Evolutionary conservation across 2,329 filamentous ascomycete species (phyloP).

Genomic region (Didymella exigua): DNA sequence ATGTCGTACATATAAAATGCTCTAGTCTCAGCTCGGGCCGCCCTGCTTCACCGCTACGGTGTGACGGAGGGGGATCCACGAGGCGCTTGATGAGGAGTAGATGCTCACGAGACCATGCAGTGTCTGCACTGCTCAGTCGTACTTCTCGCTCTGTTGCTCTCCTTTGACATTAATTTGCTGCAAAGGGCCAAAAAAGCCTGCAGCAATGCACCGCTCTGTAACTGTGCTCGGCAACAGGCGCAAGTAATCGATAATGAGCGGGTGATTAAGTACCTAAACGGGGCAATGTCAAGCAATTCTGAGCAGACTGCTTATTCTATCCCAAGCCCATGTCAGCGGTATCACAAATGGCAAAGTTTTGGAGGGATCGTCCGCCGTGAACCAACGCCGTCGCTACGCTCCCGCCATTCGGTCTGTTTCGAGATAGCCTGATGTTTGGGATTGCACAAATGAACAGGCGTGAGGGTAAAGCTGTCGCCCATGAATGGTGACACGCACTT

Average conservation of each 20-base stretch:
- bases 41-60: slow-evolving; percentile 16
- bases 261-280: not conserved
- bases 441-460: slow-evolving; percentile 8
- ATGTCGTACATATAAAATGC: slow-evolving; percentile 12
- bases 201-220: not conserved
- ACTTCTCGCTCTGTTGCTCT: not conserved
- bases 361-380: slow-evolving; percentile 27
- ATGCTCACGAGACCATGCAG: slow-evolving; percentile 5
- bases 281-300: not conserved
- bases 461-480: slow-evolving; percentile 3
- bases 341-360: slow-evolving; percentile 28
- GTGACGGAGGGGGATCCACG: slow-evolving; percentile 6
- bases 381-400: slow-evolving; percentile 11
- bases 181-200: not conserved
- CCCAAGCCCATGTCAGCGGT: slow-evolving; percentile 45
- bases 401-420: slow-evolving; percentile 3
- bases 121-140: not conserved
- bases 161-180: not conserved
- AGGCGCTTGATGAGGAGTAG: slow-evolving; percentile 4
- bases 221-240: not conserved
- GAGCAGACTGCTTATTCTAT: slow-evolving; percentile 21
- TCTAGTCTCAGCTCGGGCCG: slow-evolving; percentile 15
- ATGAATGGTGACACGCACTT: slow-evolving; percentile 1
- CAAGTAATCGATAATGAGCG: not conserved
- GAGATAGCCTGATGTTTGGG: slow-evolving; percentile 5